These are phyloP conservation scores for Dovyalis caffra DNA, from an alignment of 345 rosid species.

Conservation along the genomic window DNA sequence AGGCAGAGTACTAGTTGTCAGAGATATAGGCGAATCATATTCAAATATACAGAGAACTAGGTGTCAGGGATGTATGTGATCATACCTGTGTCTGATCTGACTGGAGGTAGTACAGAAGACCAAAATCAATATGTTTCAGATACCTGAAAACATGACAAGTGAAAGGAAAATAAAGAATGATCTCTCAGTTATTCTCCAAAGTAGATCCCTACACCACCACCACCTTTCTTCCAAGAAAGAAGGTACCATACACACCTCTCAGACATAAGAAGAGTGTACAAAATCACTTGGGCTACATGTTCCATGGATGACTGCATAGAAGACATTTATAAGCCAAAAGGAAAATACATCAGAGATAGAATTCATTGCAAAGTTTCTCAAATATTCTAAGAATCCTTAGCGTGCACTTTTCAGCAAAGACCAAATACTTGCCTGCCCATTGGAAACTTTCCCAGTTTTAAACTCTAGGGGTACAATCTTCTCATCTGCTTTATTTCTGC, in stretches of 20 bases:
- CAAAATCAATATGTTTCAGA: slow-evolving; percentile 68
- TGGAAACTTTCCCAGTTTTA: slow-evolving; percentile 80
- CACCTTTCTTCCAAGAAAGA: background rate
- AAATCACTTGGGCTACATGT: slow-evolving; percentile 92
- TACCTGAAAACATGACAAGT: slow-evolving; percentile 48
- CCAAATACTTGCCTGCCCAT: slow-evolving; percentile 66
- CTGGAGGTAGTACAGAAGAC: slow-evolving; percentile 83
- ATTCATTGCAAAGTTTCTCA: slow-evolving; percentile 9
- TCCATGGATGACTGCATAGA: slow-evolving; percentile 79
- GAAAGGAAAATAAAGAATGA: slow-evolving; percentile 14
- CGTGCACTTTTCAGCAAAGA: slow-evolving; percentile 10
- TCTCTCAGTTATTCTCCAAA: slow-evolving; percentile 1
- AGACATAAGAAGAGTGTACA: slow-evolving; percentile 96
- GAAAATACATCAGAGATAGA: slow-evolving; percentile 12
- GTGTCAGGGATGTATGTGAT: slow-evolving; percentile 9
- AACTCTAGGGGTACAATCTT: slow-evolving; percentile 88
- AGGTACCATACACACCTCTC: slow-evolving; percentile 58
- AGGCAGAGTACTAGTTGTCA: too few species aligned
- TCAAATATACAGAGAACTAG: slow-evolving; percentile 6
- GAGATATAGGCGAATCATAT: slow-evolving; percentile 8
- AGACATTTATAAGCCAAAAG: slow-evolving; percentile 4
- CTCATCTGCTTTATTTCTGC: slow-evolving; percentile 42
- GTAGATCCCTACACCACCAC: background rate
- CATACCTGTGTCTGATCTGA: slow-evolving; percentile 84
- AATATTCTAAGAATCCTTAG: slow-evolving; percentile 4